phyloP scores from a whole-genome alignment of 2,329 filamentous ascomycete species.

The Thielaviopsis populi region DNA sequence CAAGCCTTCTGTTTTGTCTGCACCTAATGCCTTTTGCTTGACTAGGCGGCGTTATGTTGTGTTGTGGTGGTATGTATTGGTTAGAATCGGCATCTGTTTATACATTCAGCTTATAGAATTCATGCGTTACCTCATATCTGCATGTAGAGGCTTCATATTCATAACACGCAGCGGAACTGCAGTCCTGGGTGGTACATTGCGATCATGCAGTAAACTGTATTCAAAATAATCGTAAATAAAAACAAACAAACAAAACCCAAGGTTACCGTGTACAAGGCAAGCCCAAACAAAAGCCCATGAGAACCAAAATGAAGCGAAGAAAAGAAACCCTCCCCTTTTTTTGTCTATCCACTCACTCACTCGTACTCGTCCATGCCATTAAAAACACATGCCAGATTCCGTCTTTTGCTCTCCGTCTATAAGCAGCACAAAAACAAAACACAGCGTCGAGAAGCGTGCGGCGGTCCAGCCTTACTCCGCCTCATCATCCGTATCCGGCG shows the following conservation, averaged over 20 bases:
- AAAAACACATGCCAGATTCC: neutral
- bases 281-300: neutral
- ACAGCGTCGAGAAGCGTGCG: neutral
- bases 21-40: no score
- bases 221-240: neutral
- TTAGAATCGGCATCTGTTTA: no score
- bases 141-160: no score
- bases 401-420: neutral
- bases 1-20: no score
- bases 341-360: neutral
- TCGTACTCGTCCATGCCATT: neutral
- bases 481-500: slow-evolving; percentile 65
- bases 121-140: no score
- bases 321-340: neutral
- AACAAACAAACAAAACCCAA: neutral
- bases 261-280: neutral
- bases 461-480: slow-evolving; percentile 23
- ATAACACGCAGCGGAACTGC: no score
- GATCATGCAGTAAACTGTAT: neutral
- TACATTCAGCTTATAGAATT: no score
- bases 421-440: neutral
- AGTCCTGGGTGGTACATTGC: no score
- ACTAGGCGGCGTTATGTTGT: no score
- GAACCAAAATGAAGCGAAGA: slow-evolving; percentile 11
- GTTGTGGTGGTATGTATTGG: no score